A percentile compares a stretch with the other conserved stretches of the same genome.
These are phyloP conservation scores for Helichrysum umbraculigerum DNA, from an alignment of 129 eudicot species.

Conservation along the genomic window DNA sequence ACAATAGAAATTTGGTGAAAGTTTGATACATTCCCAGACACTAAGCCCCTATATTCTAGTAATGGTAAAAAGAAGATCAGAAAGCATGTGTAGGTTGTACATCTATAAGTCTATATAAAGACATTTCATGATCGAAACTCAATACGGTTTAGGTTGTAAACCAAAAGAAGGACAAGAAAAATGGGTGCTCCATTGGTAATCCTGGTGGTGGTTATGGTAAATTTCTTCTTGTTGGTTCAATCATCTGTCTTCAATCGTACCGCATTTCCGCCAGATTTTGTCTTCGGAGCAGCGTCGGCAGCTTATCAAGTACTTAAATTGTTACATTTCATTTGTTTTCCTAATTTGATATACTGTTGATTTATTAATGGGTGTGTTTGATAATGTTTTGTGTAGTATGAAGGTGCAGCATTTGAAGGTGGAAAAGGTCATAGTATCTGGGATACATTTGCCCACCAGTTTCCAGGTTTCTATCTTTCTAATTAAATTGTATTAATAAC, in stretches of 20 bases:
- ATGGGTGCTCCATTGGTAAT: neutral
- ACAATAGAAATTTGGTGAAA: too few species aligned
- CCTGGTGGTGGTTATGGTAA: neutral
- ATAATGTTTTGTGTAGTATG: conserved; percentile 23
- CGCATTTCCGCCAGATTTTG: conserved; percentile 19
- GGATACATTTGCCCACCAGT: conserved; percentile 27
- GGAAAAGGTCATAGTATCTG: conserved; percentile 28
- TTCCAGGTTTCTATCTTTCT: neutral
- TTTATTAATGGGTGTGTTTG: too few species aligned
- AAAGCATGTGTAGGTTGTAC: too few species aligned
- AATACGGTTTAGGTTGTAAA: too few species aligned
- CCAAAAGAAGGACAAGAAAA: too few species aligned
- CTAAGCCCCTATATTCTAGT: too few species aligned
- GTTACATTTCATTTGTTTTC: neutral
- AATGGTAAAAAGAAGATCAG: too few species aligned
- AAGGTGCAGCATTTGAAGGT: conserved; percentile 29
- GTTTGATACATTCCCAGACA: too few species aligned
- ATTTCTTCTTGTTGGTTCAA: neutral
- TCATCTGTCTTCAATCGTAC: conserved; percentile 16
- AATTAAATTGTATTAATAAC: too few species aligned
- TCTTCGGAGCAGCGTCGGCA: conserved; percentile 17
- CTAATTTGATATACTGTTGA: neutral
- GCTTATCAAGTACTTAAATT: conserved; percentile 14
- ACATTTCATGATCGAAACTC: too few species aligned
- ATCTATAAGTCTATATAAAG: too few species aligned